A percentile compares a stretch with the other conserved stretches of the same genome.
Evolutionary conservation across 2,329 filamentous ascomycete species (phyloP).

Genomic region (Fusarium neocosmosporiellum): DNA sequence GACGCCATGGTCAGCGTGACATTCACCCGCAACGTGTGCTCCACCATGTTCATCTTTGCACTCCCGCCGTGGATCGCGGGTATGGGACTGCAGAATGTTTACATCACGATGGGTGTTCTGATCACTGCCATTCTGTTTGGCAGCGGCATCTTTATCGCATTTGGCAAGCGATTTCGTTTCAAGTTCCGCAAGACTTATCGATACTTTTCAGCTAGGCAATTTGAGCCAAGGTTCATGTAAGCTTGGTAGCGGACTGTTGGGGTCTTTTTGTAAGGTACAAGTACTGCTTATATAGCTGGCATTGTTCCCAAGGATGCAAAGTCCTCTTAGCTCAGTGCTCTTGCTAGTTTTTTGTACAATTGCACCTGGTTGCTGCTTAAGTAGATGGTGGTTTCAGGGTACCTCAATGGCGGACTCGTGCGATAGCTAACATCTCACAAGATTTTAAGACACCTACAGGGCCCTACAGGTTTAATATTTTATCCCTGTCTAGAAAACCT

Average conservation of each 20-base stretch:
- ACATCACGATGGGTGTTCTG: slow-evolving; percentile 4
- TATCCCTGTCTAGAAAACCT: neutral
- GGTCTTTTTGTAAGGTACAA: neutral
- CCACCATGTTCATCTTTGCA: slow-evolving; percentile 6
- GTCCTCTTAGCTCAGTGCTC: no score
- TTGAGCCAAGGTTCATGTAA: neutral
- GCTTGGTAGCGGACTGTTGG: neutral
- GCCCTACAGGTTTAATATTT: neutral
- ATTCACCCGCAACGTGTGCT: slow-evolving; percentile 1
- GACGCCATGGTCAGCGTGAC: slow-evolving; percentile 12
- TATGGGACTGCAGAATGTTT: neutral
- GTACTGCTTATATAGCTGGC: no score
- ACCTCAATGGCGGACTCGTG: no score
- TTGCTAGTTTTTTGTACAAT: no score
- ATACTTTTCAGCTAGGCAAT: neutral
- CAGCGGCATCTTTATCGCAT: neutral
- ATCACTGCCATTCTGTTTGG: neutral
- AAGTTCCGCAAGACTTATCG: neutral
- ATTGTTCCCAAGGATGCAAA: no score
- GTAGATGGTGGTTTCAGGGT: no score
- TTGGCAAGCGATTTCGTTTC: slow-evolving; percentile 1
- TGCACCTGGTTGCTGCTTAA: no score
- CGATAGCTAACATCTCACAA: no score
- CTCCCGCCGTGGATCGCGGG: slow-evolving; percentile 3
- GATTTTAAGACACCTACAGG: neutral